Percentiles rank a stretch among this genome's conserved stretches.
These are phyloP conservation scores for Aspergillus neoniger DNA, from an alignment of 2,329 filamentous ascomycete species.

Conservation along the genomic window DNA sequence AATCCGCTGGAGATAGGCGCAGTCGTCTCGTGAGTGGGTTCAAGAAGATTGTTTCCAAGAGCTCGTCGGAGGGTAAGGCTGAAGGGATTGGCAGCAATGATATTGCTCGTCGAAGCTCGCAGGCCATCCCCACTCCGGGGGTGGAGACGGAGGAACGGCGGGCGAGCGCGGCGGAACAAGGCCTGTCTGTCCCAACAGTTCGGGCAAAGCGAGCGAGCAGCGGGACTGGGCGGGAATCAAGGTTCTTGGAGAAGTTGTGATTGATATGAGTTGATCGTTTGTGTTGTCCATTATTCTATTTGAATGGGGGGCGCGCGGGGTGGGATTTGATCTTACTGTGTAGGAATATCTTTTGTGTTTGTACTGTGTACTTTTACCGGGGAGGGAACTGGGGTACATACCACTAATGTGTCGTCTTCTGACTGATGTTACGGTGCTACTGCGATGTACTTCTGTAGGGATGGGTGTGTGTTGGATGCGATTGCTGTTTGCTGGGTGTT, in stretches of 20 bases:
- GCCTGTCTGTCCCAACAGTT: conserved; percentile 32
- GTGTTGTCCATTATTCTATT: too few species aligned
- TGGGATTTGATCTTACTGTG: too few species aligned
- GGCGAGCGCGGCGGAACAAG: conserved; percentile 34
- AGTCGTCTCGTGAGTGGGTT: conserved; percentile 32
- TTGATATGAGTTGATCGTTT: neutral
- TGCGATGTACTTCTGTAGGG: too few species aligned
- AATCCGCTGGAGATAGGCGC: conserved; percentile 5
- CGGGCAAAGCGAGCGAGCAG: conserved; percentile 27
- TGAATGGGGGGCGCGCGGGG: too few species aligned
- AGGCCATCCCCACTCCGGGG: conserved; percentile 13
- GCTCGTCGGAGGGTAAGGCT: conserved; percentile 22
- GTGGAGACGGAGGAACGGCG: conserved; percentile 29
- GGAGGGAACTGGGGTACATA: neutral
- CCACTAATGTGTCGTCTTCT: neutral
- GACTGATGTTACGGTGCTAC: too few species aligned
- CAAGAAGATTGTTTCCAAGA: conserved; percentile 28
- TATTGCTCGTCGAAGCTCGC: conserved; percentile 5
- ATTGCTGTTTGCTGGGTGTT: neutral
- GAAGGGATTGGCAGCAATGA: conserved; percentile 17
- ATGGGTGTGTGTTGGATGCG: neutral
- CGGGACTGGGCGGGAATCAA: conserved; percentile 35
- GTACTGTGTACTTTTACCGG: neutral
- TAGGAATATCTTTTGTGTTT: conserved; percentile 8
- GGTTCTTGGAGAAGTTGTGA: conserved; percentile 42